A percentile compares a stretch with the other conserved stretches of the same genome.
Conservation (phyloP, 148 eudicot genomes). For the Vaccinium vitisidaea region DNA sequence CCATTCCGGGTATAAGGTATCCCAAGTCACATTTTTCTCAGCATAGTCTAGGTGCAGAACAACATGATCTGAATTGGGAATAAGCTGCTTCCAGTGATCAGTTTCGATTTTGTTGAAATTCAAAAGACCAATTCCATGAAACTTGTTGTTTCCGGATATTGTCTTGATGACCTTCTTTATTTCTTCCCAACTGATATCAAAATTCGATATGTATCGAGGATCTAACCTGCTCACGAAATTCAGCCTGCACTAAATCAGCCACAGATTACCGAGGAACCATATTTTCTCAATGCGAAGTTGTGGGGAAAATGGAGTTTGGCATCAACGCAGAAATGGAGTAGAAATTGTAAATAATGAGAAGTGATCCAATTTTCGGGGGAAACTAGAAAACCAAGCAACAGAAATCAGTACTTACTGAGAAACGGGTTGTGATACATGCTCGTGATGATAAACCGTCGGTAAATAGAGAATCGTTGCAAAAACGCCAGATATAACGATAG, state of each 20-base stretch:
- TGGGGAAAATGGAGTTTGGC: not conserved
- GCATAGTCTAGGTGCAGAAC: conserved; percentile 44
- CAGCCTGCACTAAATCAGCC: conserved; percentile 27
- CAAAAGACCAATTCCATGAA: conserved; percentile 53
- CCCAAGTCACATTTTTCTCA: conserved; percentile 57
- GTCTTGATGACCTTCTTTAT: conserved; percentile 35
- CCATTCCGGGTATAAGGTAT: conserved; percentile 74
- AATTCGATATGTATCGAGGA: conserved; percentile 56
- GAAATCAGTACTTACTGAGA: conserved; percentile 37
- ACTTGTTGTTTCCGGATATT: conserved; percentile 29
- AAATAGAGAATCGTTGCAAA: conserved; percentile 38
- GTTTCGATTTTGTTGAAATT: conserved; percentile 58
- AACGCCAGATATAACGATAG: conserved; percentile 33
- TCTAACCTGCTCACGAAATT: conserved; percentile 51
- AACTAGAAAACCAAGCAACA: not conserved
- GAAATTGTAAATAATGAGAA: not conserved
- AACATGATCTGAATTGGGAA: conserved; percentile 40
- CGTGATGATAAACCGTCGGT: conserved; percentile 35
- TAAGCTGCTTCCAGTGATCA: conserved; percentile 39
- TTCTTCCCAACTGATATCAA: conserved; percentile 62
- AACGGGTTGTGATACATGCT: conserved; percentile 25
- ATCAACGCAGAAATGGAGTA: not conserved
- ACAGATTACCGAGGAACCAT: not conserved
- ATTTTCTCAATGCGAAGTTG: not conserved
- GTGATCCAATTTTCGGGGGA: not conserved